These are phyloP conservation scores for Starmerella stigmatis DNA, from an alignment of 805 yeast genomes.

Conservation along the genomic window DNA sequence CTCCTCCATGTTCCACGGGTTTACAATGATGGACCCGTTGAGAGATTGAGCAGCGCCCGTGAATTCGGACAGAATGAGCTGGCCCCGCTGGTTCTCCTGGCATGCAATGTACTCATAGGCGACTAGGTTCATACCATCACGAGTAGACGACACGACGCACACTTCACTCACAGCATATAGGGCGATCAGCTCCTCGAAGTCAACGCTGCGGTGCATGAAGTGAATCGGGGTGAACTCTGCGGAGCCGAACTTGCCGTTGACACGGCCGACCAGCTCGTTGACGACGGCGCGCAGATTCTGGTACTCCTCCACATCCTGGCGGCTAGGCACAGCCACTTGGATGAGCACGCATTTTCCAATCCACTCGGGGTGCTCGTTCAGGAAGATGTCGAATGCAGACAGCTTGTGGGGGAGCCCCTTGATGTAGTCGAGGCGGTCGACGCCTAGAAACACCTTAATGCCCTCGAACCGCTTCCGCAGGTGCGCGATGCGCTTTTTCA, in stretches of 20 bases:
- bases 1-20: slow-evolving; percentile 98
- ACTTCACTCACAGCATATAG: slow-evolving; percentile 79
- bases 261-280: slow-evolving; percentile 90
- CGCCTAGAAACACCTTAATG: slow-evolving; percentile 85
- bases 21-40: slow-evolving; percentile 86
- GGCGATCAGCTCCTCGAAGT: slow-evolving; percentile 84
- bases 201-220: slow-evolving; percentile 83
- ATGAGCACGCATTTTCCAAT: slow-evolving; percentile 91
- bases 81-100: slow-evolving; percentile 76
- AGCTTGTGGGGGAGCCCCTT: slow-evolving; percentile 97
- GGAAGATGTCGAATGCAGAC: slow-evolving; percentile 88
- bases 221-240: slow-evolving; percentile 97
- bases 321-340: slow-evolving; percentile 94
- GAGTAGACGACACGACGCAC: slow-evolving; percentile 83
- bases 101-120: slow-evolving; percentile 95
- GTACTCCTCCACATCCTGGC: slow-evolving; percentile 97
- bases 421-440: slow-evolving; percentile 90
- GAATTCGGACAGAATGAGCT: slow-evolving; percentile 81
- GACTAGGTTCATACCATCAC: slow-evolving; percentile 98
- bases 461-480: slow-evolving; percentile 60
- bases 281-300: slow-evolving; percentile 88
- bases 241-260: slow-evolving; percentile 92
- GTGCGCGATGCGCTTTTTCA: slow-evolving; percentile 52
- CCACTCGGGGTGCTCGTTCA: slow-evolving; percentile 94
- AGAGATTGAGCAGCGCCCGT: slow-evolving; percentile 99